Base-by-base conservation (phyloP, 805 yeast genomes). In the Saccharomycopsis oosterbeekiorum region DNA sequence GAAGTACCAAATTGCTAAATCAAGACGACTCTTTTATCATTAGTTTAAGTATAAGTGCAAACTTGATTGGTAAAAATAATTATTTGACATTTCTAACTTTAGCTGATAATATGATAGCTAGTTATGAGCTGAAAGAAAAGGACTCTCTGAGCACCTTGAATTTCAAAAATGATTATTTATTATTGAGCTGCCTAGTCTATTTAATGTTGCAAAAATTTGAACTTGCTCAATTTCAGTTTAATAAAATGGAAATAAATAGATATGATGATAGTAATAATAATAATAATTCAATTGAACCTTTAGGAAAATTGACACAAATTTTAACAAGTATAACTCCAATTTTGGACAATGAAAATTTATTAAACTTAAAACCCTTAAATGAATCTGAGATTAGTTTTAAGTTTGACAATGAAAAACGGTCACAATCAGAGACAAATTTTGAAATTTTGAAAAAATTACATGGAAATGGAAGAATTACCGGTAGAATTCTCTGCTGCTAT, bases 401-500 rank as follows among this genome's bases (percentile, higher is more conserved):
- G 14, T 47, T 12, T 11, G 26, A 10, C 12, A 12, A 47, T 2
- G 53, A 47, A 12, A 12, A 57, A 6, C 12, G 50, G 2, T 57
- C 65, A 9, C 29, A 60, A 5, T 55, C 65, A 2, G 57, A 62
- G 53, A 47, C 19, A 6, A 43, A 58, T 15, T 58, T 73, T 19
- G 70, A 68, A 24, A 65, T 67, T 5, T 29, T 74, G 4, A 62
- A 68, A 17, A 65, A 64, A 1, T 59, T 71, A 47, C 68, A 70
- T 3, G 65, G 69, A 50, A 63, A 68, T 1, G 68, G 68, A 17
- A 62, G 64, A 10, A 69, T 75, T 8, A 75, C 77, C 2, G 75
- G 74, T 5, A 68, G 76, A 51, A 72, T 72, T 10, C 61, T 74
- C 5, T 72, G 76, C 64, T 69, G 71, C 15, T 59, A 74, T 47